Conservation (phyloP, 2,329 filamentous ascomycete genomes). For the Colletotrichum karsti region DNA sequence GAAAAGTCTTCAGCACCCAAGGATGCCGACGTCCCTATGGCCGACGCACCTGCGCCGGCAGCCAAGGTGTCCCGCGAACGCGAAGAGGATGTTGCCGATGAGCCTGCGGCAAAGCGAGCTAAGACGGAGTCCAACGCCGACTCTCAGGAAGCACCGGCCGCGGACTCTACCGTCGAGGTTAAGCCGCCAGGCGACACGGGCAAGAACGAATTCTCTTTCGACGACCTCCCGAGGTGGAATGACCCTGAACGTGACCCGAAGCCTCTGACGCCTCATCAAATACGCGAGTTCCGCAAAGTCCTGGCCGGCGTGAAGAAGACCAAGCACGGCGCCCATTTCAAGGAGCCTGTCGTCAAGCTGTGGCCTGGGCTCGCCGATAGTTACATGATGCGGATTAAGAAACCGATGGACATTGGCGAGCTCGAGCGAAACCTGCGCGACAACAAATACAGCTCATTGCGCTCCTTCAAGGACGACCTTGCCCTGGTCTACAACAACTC, state of each 20-base stretch:
- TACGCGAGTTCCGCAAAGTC: conserved; percentile 69
- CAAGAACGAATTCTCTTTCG: conserved; percentile 32
- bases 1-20: conserved; percentile 30
- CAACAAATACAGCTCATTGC: conserved; percentile 71
- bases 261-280: conserved; percentile 66
- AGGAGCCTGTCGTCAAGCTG: conserved; percentile 78
- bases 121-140: conserved; percentile 71
- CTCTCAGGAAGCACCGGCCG: conserved; percentile 33
- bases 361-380: conserved; percentile 81
- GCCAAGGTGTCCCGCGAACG: conserved; percentile 77
- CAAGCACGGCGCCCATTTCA: conserved; percentile 80
- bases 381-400: conserved; percentile 72
- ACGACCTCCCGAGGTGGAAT: conserved; percentile 47
- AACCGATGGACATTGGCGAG: conserved; percentile 84
- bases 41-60: conserved; percentile 56
- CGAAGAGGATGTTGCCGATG: conserved; percentile 74
- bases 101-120: conserved; percentile 82
- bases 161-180: conserved; percentile 35
- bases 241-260: conserved; percentile 53
- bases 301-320: conserved; percentile 86
- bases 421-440: conserved; percentile 84
- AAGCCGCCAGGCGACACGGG: conserved; percentile 37
- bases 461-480: conserved; percentile 78
- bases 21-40: conserved; percentile 57
- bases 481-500: conserved; percentile 83